Evolutionary conservation across 306 rosid species (phyloP).

Genomic region (Sphenostylis stenocarpa): DNA sequence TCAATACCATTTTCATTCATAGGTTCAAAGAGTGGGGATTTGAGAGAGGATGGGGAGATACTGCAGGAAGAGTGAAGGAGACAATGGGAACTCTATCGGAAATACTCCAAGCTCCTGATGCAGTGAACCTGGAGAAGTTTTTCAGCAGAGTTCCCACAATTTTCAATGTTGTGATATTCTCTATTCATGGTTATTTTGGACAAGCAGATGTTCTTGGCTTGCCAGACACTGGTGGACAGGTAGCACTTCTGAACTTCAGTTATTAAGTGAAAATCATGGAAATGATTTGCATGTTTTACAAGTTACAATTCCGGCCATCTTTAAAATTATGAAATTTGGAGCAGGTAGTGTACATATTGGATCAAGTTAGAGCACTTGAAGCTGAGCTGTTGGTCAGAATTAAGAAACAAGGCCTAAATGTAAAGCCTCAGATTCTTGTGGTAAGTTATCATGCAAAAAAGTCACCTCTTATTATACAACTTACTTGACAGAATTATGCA

Average conservation of each 20-base stretch:
- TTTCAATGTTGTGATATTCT: constrained; percentile 71
- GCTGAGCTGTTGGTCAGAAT: constrained; percentile 70
- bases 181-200: constrained; percentile 91
- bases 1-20: constrained; percentile 9
- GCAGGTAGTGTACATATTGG: constrained; percentile 90
- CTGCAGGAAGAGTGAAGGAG: constrained; percentile 66
- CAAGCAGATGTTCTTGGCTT: constrained; percentile 91
- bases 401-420: constrained; percentile 68
- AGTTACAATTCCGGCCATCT: background rate
- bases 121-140: constrained; percentile 58
- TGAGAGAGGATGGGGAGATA: constrained; percentile 88
- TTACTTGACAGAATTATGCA: background rate
- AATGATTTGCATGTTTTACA: background rate
- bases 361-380: constrained; percentile 91
- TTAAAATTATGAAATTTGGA: constrained; percentile 12
- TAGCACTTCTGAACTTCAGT: constrained; percentile 18
- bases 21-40: constrained; percentile 81
- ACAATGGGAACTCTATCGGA: constrained; percentile 62
- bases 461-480: background rate
- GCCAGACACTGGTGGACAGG: constrained; percentile 98
- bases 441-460: constrained; percentile 41
- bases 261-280: background rate
- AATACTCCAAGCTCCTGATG: constrained; percentile 80
- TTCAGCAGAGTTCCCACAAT: constrained; percentile 63
- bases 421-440: constrained; percentile 86